Evolutionary conservation across 352 stramenopile genomes (phyloP), one percentile per base, ranked within the genome.

Genomic region (Phytophthora quininea): DNA sequence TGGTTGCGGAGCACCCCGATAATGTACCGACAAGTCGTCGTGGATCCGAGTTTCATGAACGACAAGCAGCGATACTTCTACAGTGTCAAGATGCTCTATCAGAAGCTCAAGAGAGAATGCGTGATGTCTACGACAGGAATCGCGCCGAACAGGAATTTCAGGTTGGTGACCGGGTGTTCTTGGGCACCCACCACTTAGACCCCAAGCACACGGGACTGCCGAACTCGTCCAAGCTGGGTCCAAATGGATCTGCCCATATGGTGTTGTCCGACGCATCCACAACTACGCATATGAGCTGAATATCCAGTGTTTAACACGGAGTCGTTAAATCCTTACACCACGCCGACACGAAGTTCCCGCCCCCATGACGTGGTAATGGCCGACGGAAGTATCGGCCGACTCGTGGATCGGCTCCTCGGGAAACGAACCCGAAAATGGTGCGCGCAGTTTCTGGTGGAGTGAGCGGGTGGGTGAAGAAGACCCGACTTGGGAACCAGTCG

Each of bases 241-340:
- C 35, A 40, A 40, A 40, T 40, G 35, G 35, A 40, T 40, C 10
- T 5, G 5, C 5, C 35, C 35, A 11, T 40, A 40, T 10, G 35
- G 10, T 5, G 35, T 40, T 40, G 35, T 40, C 35, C 35, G 35
- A 10, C 5, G 10, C 5, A 10, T 40, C 5, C 35, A 5, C 35
- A 40, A 40, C 35, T 10, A 40, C 10, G 35, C 35, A 10, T 40
- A 40, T 40, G 5, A 40, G 10, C 35, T 40, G 35, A 40, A 40
- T 50, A 69, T 48, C 40, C 62, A 3, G 62, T 56, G 3, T 63
- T 69, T 32, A 69, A 69, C n/a, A 62, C 52, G 1, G 45, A 33
- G 1, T 68, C 46, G 12, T 11, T 58, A 5, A 69, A 69, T 11
- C 53, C 61, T 2, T 58, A 66, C 56, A 57, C 52, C 8, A 50